These are phyloP conservation scores for Debaryomyces hansenii DNA, from an alignment of 805 yeast genomes.

Conservation along the genomic window DNA sequence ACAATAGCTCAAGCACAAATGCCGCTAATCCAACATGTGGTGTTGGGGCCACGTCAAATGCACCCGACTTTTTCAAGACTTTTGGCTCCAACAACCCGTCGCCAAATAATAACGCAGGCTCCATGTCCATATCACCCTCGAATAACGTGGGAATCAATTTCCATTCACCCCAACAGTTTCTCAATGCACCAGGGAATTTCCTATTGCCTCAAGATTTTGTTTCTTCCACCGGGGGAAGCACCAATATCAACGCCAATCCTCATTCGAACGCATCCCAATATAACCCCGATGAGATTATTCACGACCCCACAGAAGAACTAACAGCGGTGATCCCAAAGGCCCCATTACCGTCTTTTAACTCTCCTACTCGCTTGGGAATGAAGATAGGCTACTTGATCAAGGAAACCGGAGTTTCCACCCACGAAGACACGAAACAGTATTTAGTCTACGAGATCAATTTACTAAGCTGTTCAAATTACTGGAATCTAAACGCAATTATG, in stretches of 20 bases:
- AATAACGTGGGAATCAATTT: conserved; percentile 23
- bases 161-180: conserved; percentile 39
- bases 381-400: conserved; percentile 68
- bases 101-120: conserved; percentile 20
- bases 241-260: neutral
- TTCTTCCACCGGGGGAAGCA: conserved; percentile 4
- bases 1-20: neutral
- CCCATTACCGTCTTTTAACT: conserved; percentile 66
- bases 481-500: conserved; percentile 56
- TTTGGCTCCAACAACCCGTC: conserved; percentile 19
- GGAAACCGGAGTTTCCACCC: conserved; percentile 16
- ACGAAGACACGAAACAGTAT: conserved; percentile 11
- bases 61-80: conserved; percentile 17
- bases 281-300: conserved; percentile 23
- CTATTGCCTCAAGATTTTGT: conserved; percentile 29
- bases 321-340: conserved; percentile 59
- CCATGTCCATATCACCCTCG: conserved; percentile 30
- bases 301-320: conserved; percentile 51
- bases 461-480: conserved; percentile 70
- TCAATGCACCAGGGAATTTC: conserved; percentile 32
- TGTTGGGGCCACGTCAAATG: neutral
- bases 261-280: neutral
- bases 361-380: conserved; percentile 68
- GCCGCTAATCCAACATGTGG: neutral
- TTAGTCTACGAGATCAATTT: conserved; percentile 61